These are phyloP conservation scores for Podospora pseudoanserina DNA, from an alignment of 495 filamentous ascomycete genomes.

Conservation along the genomic window DNA sequence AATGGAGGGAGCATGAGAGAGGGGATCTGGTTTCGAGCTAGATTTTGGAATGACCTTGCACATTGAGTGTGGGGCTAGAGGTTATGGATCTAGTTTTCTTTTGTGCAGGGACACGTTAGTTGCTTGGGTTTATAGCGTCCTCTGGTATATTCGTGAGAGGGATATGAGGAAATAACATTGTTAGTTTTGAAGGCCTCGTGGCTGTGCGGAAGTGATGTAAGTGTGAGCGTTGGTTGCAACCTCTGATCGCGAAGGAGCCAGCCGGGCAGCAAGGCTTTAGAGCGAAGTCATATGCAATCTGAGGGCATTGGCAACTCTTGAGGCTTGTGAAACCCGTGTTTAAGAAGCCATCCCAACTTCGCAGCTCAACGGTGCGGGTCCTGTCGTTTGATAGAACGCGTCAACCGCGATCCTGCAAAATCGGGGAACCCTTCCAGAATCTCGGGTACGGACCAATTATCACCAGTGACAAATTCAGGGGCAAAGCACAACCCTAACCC, in stretches of 20 bases:
- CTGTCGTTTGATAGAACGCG: background rate
- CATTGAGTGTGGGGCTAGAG: background rate
- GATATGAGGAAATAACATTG: background rate
- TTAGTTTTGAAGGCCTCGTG: background rate
- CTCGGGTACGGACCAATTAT: background rate
- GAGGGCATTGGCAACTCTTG: no score
- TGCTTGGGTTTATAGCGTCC: background rate
- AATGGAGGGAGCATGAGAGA: no score
- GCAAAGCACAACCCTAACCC: background rate
- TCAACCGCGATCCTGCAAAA: background rate
- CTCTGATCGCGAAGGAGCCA: background rate
- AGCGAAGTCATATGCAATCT: no score
- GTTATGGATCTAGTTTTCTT: background rate
- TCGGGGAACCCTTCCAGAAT: background rate
- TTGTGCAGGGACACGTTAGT: background rate
- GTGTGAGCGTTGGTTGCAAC: background rate
- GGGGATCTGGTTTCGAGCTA: background rate
- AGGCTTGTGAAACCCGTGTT: background rate
- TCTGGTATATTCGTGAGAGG: background rate
- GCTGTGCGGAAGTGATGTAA: background rate
- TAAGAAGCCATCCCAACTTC: background rate
- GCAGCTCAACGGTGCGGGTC: background rate
- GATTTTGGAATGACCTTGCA: background rate
- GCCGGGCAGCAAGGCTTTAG: no score
- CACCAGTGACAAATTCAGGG: background rate